A percentile compares a stretch with the other conserved stretches of the same genome.
Conservation (phyloP, 2,329 filamentous ascomycete species). For the Dothistroma septosporum region DNA sequence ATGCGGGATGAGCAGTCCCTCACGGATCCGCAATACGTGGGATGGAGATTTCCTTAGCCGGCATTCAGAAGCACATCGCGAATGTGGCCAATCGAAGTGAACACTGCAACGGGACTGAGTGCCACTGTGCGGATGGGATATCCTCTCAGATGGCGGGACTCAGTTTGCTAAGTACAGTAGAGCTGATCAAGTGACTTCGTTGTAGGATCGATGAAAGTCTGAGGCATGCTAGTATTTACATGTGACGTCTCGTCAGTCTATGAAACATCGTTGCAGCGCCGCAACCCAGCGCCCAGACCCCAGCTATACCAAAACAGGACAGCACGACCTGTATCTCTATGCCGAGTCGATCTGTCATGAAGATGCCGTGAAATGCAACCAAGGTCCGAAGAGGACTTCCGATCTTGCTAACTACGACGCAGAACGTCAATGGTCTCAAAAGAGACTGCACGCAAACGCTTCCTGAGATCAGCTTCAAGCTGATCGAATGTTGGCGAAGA, state of each 20-base stretch:
- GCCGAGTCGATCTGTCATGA: neutral
- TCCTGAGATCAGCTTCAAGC: conserved; percentile 2
- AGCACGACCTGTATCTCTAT: neutral
- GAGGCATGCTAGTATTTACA: neutral
- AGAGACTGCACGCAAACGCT: neutral
- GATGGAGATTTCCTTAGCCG: too few relatives aligned
- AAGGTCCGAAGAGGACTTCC: neutral
- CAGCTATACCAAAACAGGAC: neutral
- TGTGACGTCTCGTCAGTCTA: neutral
- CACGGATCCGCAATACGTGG: too few relatives aligned
- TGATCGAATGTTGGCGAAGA: conserved; percentile 1
- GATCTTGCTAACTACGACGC: neutral
- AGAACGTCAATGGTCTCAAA: conserved; percentile 2
- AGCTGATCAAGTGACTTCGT: neutral
- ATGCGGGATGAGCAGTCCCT: too few relatives aligned
- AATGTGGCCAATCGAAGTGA: too few relatives aligned
- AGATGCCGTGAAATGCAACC: neutral
- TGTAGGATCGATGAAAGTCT: neutral
- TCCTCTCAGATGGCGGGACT: neutral
- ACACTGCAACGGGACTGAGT: too few relatives aligned
- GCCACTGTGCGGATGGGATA: too few relatives aligned
- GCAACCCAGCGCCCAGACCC: neutral
- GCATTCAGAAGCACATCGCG: too few relatives aligned
- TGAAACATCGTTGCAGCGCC: neutral
- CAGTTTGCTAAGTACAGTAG: neutral